A percentile compares a stretch with the other conserved stretches of the same genome.
phyloP scores from a whole-genome alignment of 2,329 filamentous ascomycete genomes.

The Zymoseptoria brevis region DNA sequence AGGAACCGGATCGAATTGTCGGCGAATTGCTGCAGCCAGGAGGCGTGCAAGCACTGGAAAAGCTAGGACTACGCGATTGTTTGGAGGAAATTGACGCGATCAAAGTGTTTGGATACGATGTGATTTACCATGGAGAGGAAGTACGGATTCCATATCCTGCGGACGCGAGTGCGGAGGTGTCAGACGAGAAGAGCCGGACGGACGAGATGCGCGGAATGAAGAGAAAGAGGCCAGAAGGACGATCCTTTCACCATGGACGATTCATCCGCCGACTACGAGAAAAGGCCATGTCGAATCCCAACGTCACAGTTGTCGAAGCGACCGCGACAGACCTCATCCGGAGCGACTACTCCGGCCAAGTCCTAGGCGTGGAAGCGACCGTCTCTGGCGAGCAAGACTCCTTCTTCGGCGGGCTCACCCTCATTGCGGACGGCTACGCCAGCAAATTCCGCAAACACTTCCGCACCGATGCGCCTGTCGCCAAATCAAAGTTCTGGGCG shows the following conservation, averaged over 20 bases:
- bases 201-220: slow-evolving; percentile 27
- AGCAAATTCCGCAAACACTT: slow-evolving; percentile 84
- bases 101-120: slow-evolving; percentile 75
- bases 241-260: slow-evolving; percentile 86
- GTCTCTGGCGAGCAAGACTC: slow-evolving; percentile 59
- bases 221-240: slow-evolving; percentile 56
- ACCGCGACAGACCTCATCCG: slow-evolving; percentile 71
- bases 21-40: slow-evolving; percentile 93
- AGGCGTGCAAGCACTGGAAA: slow-evolving; percentile 70
- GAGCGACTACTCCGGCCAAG: slow-evolving; percentile 58
- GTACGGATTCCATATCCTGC: slow-evolving; percentile 73
- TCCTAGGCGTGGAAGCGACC: slow-evolving; percentile 73
- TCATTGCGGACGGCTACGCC: slow-evolving; percentile 85
- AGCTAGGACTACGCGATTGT: slow-evolving; percentile 72
- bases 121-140: slow-evolving; percentile 68
- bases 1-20: slow-evolving; percentile 91
- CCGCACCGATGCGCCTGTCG: slow-evolving; percentile 57
- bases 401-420: slow-evolving; percentile 82
- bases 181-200: slow-evolving; percentile 26
- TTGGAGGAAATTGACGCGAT: slow-evolving; percentile 84
- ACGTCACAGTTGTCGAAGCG: slow-evolving; percentile 86
- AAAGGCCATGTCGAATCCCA: slow-evolving; percentile 65
- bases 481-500: slow-evolving; percentile 84
- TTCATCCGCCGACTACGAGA: slow-evolving; percentile 78
- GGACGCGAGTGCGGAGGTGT: slow-evolving; percentile 37